These are phyloP conservation scores for Aaosphaeria arxii DNA, from an alignment of 2,329 filamentous ascomycete genomes.

Conservation along the genomic window DNA sequence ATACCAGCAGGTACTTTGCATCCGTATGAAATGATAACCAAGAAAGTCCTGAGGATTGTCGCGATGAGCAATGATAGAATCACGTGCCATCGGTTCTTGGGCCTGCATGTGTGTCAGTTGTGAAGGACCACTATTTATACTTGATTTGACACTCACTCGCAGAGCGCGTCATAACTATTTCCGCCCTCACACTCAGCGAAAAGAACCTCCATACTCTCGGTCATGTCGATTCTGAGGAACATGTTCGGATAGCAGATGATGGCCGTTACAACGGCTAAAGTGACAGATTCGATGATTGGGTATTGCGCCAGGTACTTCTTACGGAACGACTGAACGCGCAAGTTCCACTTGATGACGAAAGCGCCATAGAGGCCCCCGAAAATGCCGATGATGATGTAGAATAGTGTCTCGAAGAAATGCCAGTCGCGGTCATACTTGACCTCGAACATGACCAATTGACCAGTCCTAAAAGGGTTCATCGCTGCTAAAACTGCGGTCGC, in stretches of 20 bases:
- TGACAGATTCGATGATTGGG: constrained; percentile 79
- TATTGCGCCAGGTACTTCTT: constrained; percentile 87
- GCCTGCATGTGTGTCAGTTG: constrained; percentile 24
- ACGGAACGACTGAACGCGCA: constrained; percentile 84
- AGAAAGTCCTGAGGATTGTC: constrained; percentile 73
- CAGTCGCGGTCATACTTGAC: constrained; percentile 92
- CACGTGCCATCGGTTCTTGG: constrained; percentile 71
- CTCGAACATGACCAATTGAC: constrained; percentile 98
- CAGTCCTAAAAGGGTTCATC: constrained; percentile 97
- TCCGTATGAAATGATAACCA: constrained; percentile 95
- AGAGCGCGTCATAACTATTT: constrained; percentile 86
- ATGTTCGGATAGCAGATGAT: constrained; percentile 96
- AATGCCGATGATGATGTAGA: constrained; percentile 86
- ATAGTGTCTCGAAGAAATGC: constrained; percentile 96
- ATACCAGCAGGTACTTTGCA: constrained; percentile 98
- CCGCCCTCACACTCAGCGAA: constrained; percentile 90
- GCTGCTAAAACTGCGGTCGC: constrained; percentile 88
- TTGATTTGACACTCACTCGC: constrained; percentile 56
- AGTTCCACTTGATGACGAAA: constrained; percentile 97
- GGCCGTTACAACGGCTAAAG: constrained; percentile 79
- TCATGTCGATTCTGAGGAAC: constrained; percentile 96
- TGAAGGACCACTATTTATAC: neutral
- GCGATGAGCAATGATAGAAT: constrained; percentile 75
- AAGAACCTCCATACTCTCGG: constrained; percentile 97
- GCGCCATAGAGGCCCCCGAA: constrained; percentile 95